Conservation (phyloP, 805 yeast species). For the Ogataea pilisensis region DNA sequence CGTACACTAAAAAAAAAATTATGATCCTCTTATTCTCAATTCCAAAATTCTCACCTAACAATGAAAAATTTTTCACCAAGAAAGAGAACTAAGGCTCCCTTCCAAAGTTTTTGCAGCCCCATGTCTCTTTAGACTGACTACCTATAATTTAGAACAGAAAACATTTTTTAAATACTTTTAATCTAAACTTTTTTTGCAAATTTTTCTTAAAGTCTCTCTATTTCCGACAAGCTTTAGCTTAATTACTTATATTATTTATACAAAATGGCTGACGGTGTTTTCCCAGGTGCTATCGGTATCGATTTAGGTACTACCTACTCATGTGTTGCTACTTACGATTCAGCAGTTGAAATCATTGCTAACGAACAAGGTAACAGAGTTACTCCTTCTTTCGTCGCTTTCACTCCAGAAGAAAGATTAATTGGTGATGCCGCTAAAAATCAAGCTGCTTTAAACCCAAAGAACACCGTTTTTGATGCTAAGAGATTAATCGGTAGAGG, state of each 20-base stretch:
- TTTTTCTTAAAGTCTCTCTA: not conserved
- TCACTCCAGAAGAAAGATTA: slow-evolving; percentile 73
- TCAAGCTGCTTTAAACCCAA: slow-evolving; percentile 78
- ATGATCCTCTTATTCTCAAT: not conserved
- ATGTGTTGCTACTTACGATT: slow-evolving; percentile 73
- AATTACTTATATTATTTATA: slow-evolving; percentile 4
- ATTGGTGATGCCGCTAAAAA: slow-evolving; percentile 83
- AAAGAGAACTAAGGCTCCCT: slow-evolving; percentile 3
- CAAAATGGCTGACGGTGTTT: slow-evolving; percentile 95
- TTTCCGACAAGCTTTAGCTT: slow-evolving; percentile 1
- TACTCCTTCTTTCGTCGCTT: slow-evolving; percentile 78
- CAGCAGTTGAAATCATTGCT: slow-evolving; percentile 75
- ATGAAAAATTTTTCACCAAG: slow-evolving; percentile 20
- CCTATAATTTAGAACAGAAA: not conserved
- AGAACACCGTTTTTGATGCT: slow-evolving; percentile 77
- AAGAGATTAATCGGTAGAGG: slow-evolving; percentile 80
- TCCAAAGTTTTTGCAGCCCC: not conserved
- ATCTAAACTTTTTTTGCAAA: not conserved
- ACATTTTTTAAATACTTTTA: not conserved
- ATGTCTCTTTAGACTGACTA: too few species aligned
- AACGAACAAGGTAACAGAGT: slow-evolving; percentile 86
- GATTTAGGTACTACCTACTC: slow-evolving; percentile 88
- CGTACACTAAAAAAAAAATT: not conserved
- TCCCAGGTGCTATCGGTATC: slow-evolving; percentile 99
- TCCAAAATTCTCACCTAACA: slow-evolving; percentile 3